Evolutionary conservation across 495 filamentous ascomycete genomes (phyloP), one percentile per base, ranked within the genome.

Genomic region (Aspergillus haitiensis): DNA sequence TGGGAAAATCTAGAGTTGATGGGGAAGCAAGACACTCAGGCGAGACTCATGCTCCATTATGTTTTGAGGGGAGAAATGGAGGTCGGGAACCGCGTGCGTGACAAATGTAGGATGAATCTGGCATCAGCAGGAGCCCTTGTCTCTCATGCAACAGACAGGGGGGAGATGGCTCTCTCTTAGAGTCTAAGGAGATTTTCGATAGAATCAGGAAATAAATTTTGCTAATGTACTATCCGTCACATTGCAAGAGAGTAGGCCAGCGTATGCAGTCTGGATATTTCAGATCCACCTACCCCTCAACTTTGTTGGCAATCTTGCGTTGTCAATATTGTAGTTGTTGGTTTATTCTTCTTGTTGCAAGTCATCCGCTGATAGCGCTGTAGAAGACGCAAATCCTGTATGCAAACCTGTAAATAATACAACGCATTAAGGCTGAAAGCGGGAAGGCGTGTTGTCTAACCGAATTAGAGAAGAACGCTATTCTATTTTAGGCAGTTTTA

Each of bases 181-280:
- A 42, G 39, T 15, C 12, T 42, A 42, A 47, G 10, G 6, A 47
- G 15, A 15, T 18, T 47, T 16, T 47, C n/a, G 3, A 27, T 27
- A 3, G 3, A 27, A 27, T 27, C 21, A 27, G 21, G 21, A 27
- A 27, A 27, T 27, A 27, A 27, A 27, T n/a, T n/a, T n/a, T n/a
- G n/a, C n/a, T n/a, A 31, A 51, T 51, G 21, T 51, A 33, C 11
- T 51, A 51, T 51, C 48, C 12, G 34, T 51, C 48, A 51, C 48
- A 51, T n/a, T 10, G 18, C 32, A 13, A 34, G 34, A 15, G 34
- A n/a, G 11, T 18, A 18, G n/a, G 15, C 16, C 1, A 47, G 3
- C 15, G 8, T 18, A 47, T 47, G n/a, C 6, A 6, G 21, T 47
- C 15, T 27, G 21, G 27, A 47, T 16, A 47, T 18, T 10, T 16